Evolutionary conservation across 768 basidiomycete genomes (phyloP), one percentile per base, ranked within the genome.

Genomic region (Leccinum sublutescens): DNA sequence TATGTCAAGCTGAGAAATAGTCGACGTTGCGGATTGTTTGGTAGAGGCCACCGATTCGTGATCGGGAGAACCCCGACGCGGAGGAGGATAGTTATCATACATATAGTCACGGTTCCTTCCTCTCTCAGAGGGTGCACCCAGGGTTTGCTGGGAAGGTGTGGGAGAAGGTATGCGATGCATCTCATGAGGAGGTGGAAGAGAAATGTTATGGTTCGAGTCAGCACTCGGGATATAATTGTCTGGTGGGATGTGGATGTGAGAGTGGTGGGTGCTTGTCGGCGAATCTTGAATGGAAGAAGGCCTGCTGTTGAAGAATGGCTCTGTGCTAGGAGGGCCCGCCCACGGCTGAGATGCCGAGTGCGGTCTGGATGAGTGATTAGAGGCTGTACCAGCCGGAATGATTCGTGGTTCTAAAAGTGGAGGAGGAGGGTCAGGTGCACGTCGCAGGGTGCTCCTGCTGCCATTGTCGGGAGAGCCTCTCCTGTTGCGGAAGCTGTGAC

Each of bases 161-260:
- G 71, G 68, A 27, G 73, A 74, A 19, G 71, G 60, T 27, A 71
- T 59, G 36, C 68, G 68, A 17, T 71, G 75, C 19, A 84, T 60
- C 58, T 78, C 82, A 56, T 83, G 80, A 1, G 84, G 84, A 19
- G 82, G 78, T 5, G 82, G 82, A n/a, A 84, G 71, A 5, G 69
- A 60, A 17, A 82, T 81, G 19, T 72, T 67, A 10, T 74, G 72
- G 57, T 78, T 72, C 0, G 72, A 58, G 14, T 74, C 78, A 38
- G 60, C 78, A 50, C n/a, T 75, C 0, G 84, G 83, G 55, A 85
- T 82, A 57, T 73, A 84, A 5, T 74, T 76, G n/a, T 84, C 83
- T 0, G 80, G 81, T 7, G 76, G 81, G 9, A 79, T 51, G 9
- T 70, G 59, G 12, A 75, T 63, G 2, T 66, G 69, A n/a, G 62